phyloP scores from a whole-genome alignment of 345 rosid genomes.

The Eucalyptus cloeziana region DNA sequence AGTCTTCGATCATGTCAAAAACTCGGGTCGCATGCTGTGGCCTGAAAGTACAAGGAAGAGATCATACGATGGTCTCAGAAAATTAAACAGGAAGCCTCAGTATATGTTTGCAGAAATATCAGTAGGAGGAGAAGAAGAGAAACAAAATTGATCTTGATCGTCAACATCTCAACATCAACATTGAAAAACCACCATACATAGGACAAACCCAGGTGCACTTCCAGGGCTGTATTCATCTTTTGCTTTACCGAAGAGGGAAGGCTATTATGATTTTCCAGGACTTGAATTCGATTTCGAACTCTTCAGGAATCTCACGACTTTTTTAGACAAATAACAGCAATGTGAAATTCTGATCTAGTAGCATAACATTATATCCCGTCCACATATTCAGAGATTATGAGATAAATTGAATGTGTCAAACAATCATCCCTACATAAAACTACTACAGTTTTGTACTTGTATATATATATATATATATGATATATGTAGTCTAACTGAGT shows the following conservation, averaged over 20 bases:
- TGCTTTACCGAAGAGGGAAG: not conserved
- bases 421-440: not conserved
- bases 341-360: not conserved
- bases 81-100: not conserved
- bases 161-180: not conserved
- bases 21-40: conserved; percentile 81
- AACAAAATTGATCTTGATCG: not conserved
- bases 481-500: not conserved
- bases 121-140: not conserved
- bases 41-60: conserved; percentile 6
- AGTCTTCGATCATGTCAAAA: conserved; percentile 81
- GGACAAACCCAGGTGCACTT: not conserved
- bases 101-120: not conserved
- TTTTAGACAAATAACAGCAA: not conserved
- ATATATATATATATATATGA: not conserved
- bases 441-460: not conserved
- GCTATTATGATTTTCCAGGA: not conserved
- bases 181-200: not conserved
- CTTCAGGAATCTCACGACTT: not conserved
- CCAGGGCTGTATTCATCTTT: not conserved
- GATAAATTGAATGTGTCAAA: not conserved
- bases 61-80: not conserved
- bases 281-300: not conserved
- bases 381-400: not conserved
- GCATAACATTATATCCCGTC: not conserved